Evolutionary conservation across 2,329 filamentous ascomycete species (phyloP), one percentile per base, ranked within the genome.

Genomic region (Alternaria postmessia): DNA sequence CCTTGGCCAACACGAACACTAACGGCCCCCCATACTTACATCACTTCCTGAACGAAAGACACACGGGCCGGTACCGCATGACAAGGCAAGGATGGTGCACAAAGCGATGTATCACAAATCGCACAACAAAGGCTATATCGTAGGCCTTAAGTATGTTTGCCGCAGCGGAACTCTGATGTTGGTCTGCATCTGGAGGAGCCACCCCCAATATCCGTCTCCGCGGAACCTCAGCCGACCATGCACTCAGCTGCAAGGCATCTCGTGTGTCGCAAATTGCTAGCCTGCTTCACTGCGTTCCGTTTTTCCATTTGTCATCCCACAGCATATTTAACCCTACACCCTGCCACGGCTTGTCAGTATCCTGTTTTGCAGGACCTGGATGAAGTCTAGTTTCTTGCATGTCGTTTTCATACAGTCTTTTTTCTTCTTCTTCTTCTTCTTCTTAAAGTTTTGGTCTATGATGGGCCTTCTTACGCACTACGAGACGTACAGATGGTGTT

Each of bases 271-370:
- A 24, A 46, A 46, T 42, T 30, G 54, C 57, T 57, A 32, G 61
- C 48, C 54, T 26, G 43, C 26, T 57, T 57, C 49, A 46, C 39
- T 59, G 55, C 57, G 32, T 14, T 41, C 20, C 44, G 4, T 30
- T n/a, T 39, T 39, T 20, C 54, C 48, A 52, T 57, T 54, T 54
- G 47, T 63, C 57, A 63, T 60, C 51, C 58, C 59, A 64, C 59
- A 66, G 60, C 64, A 73, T 74, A 57, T 62, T 69, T 74, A 72
- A 69, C 70, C 65, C 66, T 69, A 57, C 68, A 71, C 65, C 57
- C 49, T 46, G 38, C 14, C 63, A 57, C 65, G 63, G 58, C 51
- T 59, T 44, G 53, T 64, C 62, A 24, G 46, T 48, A 65, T 65
- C 67, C 73, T 63, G 70, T 67, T 49, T 36, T 56, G 64, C 61